These are phyloP conservation scores for Fraxinus ornus DNA, from an alignment of 305 asterid species.

Conservation along the genomic window DNA sequence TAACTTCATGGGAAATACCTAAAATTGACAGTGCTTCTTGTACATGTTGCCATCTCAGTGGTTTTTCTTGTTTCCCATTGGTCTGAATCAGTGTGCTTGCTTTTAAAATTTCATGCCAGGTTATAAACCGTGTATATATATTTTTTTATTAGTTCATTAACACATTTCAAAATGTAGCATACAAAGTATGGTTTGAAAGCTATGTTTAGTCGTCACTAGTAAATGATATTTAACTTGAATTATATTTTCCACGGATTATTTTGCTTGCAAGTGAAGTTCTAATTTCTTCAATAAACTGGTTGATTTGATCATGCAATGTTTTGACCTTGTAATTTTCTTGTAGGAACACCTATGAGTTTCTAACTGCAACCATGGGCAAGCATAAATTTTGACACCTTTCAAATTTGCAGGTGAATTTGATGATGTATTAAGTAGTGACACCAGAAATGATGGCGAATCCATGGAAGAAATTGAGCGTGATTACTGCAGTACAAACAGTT, in stretches of 20 bases:
- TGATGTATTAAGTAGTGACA: constrained; percentile 59
- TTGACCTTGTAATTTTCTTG: neutral
- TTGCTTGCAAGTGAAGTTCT: neutral
- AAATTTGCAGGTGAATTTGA: constrained; percentile 83
- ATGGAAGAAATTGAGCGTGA: constrained; percentile 53
- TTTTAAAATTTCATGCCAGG: neutral
- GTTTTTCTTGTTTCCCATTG: neutral
- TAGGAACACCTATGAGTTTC: constrained; percentile 13
- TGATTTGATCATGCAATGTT: neutral
- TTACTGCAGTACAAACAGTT: constrained; percentile 31
- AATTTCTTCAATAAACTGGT: neutral
- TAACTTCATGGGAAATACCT: neutral
- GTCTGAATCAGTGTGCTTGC: neutral
- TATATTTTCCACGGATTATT: neutral
- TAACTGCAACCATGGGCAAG: neutral
- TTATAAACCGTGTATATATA: neutral
- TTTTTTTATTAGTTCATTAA: neutral
- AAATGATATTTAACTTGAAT: neutral
- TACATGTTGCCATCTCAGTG: neutral
- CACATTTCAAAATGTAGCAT: neutral
- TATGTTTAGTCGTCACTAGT: neutral
- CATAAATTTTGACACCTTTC: constrained; percentile 16
- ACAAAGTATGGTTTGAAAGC: neutral
- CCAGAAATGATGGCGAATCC: constrained; percentile 31
- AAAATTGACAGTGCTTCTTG: neutral